phyloP scores from a whole-genome alignment of 2,329 filamentous ascomycete species.

The Kalmusia sp. region DNA sequence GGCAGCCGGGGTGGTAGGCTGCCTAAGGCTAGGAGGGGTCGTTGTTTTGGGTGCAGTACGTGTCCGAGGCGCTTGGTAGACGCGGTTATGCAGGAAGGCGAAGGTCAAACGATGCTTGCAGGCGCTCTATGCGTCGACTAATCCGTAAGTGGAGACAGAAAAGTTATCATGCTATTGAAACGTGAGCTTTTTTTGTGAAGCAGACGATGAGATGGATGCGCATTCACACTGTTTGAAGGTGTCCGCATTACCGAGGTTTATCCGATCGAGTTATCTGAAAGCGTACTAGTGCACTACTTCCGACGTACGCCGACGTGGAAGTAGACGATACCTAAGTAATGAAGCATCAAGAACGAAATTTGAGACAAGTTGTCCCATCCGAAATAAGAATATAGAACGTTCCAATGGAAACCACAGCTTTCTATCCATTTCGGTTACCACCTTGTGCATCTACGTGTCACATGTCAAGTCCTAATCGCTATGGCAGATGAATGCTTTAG shows the following conservation, averaged over 20 bases:
- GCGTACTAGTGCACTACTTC: background rate
- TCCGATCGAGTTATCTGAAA: background rate
- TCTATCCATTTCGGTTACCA: no score
- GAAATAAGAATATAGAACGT: no score
- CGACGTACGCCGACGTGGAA: background rate
- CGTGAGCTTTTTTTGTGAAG: background rate
- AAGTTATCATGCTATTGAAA: background rate
- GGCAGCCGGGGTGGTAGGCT: background rate
- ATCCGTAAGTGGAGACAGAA: background rate
- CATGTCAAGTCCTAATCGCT: no score
- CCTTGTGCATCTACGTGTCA: no score
- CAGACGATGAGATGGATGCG: background rate
- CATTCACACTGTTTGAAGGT: background rate
- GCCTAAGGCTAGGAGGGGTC: constrained; percentile 2
- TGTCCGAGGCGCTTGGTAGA: background rate
- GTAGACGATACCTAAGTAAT: no score
- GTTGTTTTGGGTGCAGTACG: background rate
- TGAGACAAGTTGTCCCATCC: no score
- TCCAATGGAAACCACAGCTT: no score
- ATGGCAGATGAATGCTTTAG: no score
- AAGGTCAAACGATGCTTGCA: background rate
- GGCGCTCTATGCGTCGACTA: background rate
- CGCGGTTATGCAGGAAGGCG: background rate
- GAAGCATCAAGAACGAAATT: no score
- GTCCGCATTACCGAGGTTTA: constrained; percentile 10